Evolutionary conservation across 2,329 filamentous ascomycete genomes (phyloP).

Genomic region (Pezicula rhizophila): DNA sequence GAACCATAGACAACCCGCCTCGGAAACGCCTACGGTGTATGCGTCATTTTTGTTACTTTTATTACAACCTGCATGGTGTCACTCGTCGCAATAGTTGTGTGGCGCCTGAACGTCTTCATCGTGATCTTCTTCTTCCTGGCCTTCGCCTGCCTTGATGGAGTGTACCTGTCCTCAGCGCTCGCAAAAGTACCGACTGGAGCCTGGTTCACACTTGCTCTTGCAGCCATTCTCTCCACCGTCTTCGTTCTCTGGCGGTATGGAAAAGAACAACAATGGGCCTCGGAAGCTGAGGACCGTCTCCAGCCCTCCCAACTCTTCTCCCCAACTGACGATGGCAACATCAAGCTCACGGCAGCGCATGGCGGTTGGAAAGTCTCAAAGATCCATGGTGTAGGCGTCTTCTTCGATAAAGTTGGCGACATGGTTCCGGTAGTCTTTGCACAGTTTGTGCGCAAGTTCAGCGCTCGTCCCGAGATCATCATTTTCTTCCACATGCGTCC

Average conservation of each 20-base stretch:
- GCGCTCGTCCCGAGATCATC: constrained; percentile 59
- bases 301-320: constrained; percentile 39
- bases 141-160: constrained; percentile 61
- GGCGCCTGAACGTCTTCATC: constrained; percentile 55
- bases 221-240: constrained; percentile 53
- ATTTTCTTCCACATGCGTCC: constrained; percentile 70
- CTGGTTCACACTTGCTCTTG: constrained; percentile 69
- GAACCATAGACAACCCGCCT: constrained; percentile 52
- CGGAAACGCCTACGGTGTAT: constrained; percentile 72
- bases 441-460: constrained; percentile 68
- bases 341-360: constrained; percentile 32
- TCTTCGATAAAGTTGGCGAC: constrained; percentile 71
- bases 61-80: constrained; percentile 71
- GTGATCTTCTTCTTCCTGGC: constrained; percentile 56
- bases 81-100: constrained; percentile 66
- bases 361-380: constrained; percentile 35
- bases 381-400: constrained; percentile 59
- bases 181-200: constrained; percentile 70
- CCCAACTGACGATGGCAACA: constrained; percentile 26
- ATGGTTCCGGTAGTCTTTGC: constrained; percentile 62
- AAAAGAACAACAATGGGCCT: constrained; percentile 70
- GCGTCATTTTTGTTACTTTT: constrained; percentile 75
- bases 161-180: constrained; percentile 64
- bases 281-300: constrained; percentile 58
- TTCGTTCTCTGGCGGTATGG: constrained; percentile 75